These are phyloP conservation scores for Cyclotella atomus DNA, from an alignment of 108 stramenopile genomes.

Conservation along the genomic window DNA sequence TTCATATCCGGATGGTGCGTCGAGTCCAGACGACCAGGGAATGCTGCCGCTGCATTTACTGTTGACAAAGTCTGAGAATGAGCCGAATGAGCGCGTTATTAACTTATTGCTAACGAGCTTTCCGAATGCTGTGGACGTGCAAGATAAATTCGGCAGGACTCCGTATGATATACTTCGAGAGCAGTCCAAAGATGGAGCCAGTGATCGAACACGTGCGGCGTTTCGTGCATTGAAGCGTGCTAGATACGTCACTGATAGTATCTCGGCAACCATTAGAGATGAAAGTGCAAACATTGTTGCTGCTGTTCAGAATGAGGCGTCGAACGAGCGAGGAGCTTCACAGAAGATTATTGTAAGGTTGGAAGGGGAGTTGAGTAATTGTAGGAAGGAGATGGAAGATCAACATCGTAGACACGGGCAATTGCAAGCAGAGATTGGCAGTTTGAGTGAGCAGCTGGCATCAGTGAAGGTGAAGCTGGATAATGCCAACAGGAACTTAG, in stretches of 20 bases:
- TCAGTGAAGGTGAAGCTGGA: constrained; percentile 25
- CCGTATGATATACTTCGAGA: constrained; percentile 55
- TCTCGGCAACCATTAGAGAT: constrained; percentile 49
- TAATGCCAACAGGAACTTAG: constrained; percentile 28
- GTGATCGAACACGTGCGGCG: constrained; percentile 49
- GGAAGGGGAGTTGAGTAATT: constrained; percentile 51
- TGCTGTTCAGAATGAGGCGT: constrained; percentile 45
- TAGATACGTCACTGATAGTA: constrained; percentile 36
- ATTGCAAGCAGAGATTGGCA: constrained; percentile 24
- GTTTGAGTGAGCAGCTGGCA: constrained; percentile 32
- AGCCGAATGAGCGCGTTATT: constrained; percentile 50
- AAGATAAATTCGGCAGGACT: constrained; percentile 51
- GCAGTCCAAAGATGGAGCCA: constrained; percentile 40
- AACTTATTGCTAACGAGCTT: constrained; percentile 49
- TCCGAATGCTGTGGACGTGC: constrained; percentile 49
- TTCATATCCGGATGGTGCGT: constrained; percentile 51
- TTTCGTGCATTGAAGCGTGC: constrained; percentile 55
- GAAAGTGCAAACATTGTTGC: constrained; percentile 53
- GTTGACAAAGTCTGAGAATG: constrained; percentile 43
- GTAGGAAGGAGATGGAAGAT: constrained; percentile 41
- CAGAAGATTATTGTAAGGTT: constrained; percentile 57
- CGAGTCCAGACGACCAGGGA: constrained; percentile 56
- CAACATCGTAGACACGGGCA: constrained; percentile 18
- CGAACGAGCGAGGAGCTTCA: constrained; percentile 55
- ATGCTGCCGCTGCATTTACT: constrained; percentile 55